A percentile compares a stretch with the other conserved stretches of the same genome.
These are phyloP conservation scores for Mrakia blollopis DNA, from an alignment of 768 basidiomycete species.

Conservation along the genomic window DNA sequence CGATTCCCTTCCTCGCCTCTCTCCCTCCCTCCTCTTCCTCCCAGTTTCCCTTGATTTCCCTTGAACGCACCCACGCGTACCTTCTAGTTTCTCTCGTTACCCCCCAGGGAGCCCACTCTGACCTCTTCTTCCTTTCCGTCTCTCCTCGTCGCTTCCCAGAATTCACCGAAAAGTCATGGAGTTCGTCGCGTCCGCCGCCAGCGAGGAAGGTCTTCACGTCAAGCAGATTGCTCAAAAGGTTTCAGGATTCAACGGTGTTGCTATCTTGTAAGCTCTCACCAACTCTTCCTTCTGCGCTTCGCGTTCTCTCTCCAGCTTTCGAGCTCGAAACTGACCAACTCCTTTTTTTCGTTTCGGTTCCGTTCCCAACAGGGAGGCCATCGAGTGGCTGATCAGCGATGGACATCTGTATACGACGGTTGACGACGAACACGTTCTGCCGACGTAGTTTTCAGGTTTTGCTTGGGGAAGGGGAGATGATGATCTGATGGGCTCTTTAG, in stretches of 20 bases:
- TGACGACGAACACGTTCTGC: conserved; percentile 40
- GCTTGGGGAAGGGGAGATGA: neutral
- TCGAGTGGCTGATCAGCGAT: conserved; percentile 72
- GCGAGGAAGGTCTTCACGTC: conserved; percentile 30
- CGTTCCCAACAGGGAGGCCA: conserved; percentile 51
- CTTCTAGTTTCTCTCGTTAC: neutral
- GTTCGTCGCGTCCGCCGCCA: conserved; percentile 15
- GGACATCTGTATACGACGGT: conserved; percentile 74
- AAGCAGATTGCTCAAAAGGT: conserved; percentile 25
- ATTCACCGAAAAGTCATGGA: conserved; percentile 30
- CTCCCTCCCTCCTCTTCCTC: neutral
- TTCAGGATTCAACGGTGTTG: neutral
- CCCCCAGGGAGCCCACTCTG: neutral
- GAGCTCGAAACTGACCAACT: no score
- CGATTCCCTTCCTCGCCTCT: neutral
- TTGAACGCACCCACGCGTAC: neutral
- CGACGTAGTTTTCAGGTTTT: conserved; percentile 7
- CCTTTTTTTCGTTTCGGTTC: no score
- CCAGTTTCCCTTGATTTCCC: neutral
- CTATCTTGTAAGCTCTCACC: conserved; percentile 21
- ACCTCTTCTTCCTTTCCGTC: neutral
- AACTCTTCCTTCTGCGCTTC: neutral
- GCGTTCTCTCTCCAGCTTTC: neutral
- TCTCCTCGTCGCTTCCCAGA: neutral
- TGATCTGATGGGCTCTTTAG: neutral